These are phyloP conservation scores for Chlamydomonas sp. DNA, from an alignment of 139 green algal genomes.

Conservation along the genomic window DNA sequence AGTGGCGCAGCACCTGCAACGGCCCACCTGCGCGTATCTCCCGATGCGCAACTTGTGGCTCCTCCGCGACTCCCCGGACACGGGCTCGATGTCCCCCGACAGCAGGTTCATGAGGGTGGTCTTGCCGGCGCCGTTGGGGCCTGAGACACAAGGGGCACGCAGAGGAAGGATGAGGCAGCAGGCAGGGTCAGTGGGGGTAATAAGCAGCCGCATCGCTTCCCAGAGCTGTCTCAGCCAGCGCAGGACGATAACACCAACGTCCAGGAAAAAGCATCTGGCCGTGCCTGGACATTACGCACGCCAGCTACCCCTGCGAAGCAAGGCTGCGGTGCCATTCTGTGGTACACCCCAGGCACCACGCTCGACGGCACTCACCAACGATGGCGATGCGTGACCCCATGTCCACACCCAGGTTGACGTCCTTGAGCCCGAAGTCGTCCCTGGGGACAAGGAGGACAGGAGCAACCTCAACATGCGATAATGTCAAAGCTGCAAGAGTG, in stretches of 20 bases:
- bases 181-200: too few species aligned
- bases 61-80: conserved; percentile 84
- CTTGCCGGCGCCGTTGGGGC: conserved; percentile 94
- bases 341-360: too few species aligned
- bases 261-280: too few species aligned
- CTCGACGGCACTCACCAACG: conserved; percentile 68
- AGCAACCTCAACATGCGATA: not conserved
- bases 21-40: conserved; percentile 77
- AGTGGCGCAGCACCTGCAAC: too few species aligned
- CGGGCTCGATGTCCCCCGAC: conserved; percentile 90
- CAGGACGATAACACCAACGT: too few species aligned
- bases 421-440: conserved; percentile 91
- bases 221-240: too few species aligned
- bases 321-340: too few species aligned
- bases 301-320: too few species aligned
- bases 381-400: conserved; percentile 96
- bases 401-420: conserved; percentile 98
- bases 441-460: conserved; percentile 20
- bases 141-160: not conserved
- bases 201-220: too few species aligned
- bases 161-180: not conserved
- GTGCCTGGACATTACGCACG: too few species aligned
- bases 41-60: conserved; percentile 96
- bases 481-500: not conserved
- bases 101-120: conserved; percentile 99